Conservation (phyloP, 306 rosid species). For the Cicer cuneatum region DNA sequence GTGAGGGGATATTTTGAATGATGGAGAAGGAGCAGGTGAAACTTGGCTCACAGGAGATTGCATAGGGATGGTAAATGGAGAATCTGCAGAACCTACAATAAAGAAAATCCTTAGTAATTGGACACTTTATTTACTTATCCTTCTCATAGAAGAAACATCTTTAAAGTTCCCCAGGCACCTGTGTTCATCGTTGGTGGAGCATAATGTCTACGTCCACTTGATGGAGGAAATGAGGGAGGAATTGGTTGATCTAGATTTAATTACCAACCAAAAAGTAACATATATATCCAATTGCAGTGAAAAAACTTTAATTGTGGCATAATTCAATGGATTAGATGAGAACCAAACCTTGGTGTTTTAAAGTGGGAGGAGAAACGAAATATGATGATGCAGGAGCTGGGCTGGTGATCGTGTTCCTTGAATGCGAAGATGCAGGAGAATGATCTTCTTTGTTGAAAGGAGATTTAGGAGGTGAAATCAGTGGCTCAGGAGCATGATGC, state of each 20-base stretch:
- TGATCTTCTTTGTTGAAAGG: conserved; percentile 49
- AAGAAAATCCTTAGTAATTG: conserved; percentile 38
- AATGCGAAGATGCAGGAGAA: conserved; percentile 60
- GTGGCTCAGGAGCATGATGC: conserved; percentile 56
- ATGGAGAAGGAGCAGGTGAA: conserved; percentile 77
- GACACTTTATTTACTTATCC: conserved; percentile 31
- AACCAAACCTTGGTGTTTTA: conserved; percentile 59
- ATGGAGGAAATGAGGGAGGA: conserved; percentile 56
- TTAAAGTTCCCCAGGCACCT: conserved; percentile 54
- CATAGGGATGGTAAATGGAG: conserved; percentile 55
- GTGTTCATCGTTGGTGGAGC: conserved; percentile 65
- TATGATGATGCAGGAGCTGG: conserved; percentile 70
- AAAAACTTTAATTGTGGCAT: conserved; percentile 7
- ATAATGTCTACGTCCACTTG: conserved; percentile 47
- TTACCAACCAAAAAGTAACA: conserved; percentile 24
- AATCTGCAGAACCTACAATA: conserved; percentile 50
- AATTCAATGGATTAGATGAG: conserved; percentile 26
- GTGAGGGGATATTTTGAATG: conserved; percentile 47
- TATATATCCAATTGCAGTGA: conserved; percentile 8
- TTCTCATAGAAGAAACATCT: conserved; percentile 34
- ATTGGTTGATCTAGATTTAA: conserved; percentile 56
- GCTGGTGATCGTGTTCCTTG: conserved; percentile 56
- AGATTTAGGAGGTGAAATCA: conserved; percentile 54
- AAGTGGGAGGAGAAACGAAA: conserved; percentile 59
- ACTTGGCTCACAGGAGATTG: conserved; percentile 55